Evolutionary conservation across 1,284 basidiomycete species (phyloP).

Genomic region (Flammula alnicola): DNA sequence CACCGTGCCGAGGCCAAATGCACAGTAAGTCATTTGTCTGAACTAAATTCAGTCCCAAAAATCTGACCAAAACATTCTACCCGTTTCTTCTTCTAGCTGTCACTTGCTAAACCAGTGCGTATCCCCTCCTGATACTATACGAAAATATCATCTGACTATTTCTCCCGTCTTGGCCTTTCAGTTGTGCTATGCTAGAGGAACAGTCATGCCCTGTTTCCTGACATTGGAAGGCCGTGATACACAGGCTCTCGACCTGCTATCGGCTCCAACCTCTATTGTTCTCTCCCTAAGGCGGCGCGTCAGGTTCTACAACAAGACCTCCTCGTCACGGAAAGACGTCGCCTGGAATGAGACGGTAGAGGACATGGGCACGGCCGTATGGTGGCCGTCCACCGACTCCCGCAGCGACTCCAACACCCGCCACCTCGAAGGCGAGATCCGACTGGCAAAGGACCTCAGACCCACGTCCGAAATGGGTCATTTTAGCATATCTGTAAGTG

Average conservation of each 20-base stretch:
- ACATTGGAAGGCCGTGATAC: constrained; percentile 43
- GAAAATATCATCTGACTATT: constrained; percentile 9
- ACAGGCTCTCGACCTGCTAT: constrained; percentile 48
- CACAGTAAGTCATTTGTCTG: constrained; percentile 36
- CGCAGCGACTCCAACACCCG: constrained; percentile 34
- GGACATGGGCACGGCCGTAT: constrained; percentile 46
- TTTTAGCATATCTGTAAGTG: constrained; percentile 50
- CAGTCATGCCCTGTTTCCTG: constrained; percentile 49
- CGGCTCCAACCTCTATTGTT: constrained; percentile 42
- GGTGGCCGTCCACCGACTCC: constrained; percentile 45
- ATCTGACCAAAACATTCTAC: constrained; percentile 3
- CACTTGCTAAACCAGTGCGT: constrained; percentile 49
- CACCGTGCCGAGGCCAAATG: constrained; percentile 47
- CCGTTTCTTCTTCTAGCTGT: constrained; percentile 37
- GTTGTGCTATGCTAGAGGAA: constrained; percentile 55
- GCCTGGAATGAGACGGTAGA: constrained; percentile 45
- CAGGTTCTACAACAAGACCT: constrained; percentile 43
- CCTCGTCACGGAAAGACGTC: constrained; percentile 36
- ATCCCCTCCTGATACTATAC: not conserved
- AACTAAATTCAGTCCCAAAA: constrained; percentile 4
- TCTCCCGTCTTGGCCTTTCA: too few relatives aligned
- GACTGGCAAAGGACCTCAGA: constrained; percentile 49
- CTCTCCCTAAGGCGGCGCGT: constrained; percentile 49
- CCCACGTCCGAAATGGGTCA: constrained; percentile 52
- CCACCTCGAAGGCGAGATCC: constrained; percentile 54